Evolutionary conservation across 148 eudicot genomes (phyloP), one percentile per base, ranked within the genome.

Genomic region (Hydrangea macrophylla): DNA sequence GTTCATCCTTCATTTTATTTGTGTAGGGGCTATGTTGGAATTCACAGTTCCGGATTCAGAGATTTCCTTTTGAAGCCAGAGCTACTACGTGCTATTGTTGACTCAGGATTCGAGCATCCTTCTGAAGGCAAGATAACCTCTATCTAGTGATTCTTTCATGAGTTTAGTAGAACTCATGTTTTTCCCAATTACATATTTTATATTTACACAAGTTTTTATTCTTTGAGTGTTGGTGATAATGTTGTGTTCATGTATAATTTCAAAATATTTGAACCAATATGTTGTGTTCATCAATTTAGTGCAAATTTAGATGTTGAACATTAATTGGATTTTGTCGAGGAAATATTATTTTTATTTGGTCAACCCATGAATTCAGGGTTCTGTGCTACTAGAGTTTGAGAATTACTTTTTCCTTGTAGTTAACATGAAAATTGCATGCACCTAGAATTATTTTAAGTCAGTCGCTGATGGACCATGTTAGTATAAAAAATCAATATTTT

Each of bases 41-140:
- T 85, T 76, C 82, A 85, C 77, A 85, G 89, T 70, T 85, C 89
- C 31, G 89, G 89, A n/a, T 85, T 85, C 64, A 82, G 89, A 73
- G 89, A 85, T 70, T 85, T 85, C 66, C 86, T 85, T 7, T 67
- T 85, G 80, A 85, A 85, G 76, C 89, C 89, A 55, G 89, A 85
- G 80, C 84, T 85, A 28, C 82, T 85, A 69, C 89, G 89, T 26
- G 82, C 89, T 5, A 85, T 85, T 73, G 89, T 85, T 12, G 89
- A 85, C 67, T 85, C 86, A 24, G 89, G 89, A 39, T 85, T 85
- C 78, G 89, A 85, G 80, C 89, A 85, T 67, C 89, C 89, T 9
- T 85, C 89, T 6, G 89, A 85, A 85, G 89, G 89, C 85, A 85
- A 78, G 79, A 40, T 62, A 60, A 12, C 13, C 40, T 4, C 10